Base-by-base conservation (phyloP, 257 asterid species). In the Ilex asprella region DNA sequence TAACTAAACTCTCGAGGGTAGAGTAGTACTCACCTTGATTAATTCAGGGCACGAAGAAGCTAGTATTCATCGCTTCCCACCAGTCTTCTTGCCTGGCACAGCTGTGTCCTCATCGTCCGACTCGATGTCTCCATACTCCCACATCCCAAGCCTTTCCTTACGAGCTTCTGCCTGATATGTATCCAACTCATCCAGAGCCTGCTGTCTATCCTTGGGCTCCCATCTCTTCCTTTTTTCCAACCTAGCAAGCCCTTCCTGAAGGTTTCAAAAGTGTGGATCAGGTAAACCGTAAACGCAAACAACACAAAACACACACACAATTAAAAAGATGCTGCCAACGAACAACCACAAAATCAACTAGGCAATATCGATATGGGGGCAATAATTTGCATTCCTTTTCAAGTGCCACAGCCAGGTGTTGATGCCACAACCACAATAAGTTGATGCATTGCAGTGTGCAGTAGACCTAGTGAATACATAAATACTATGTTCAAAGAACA, bases 111-210 rank as follows among this genome's bases (percentile, higher is more conserved):
- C 99, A 1, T 93, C 99, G 21, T 93, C 99, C 0, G 99, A 93
- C 67, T 87, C 86, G 32, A 93, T 79, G 72, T 93, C 96, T 10
- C 99, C 99, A 2, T 89, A 93, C 76, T 93, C 97, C 99, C 99
- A 93, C 97, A 93, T 93, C 2, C 90, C 91, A 0, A 66, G 79
- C 16, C 97, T 82, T 76, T 79, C 74, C 46, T 65, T 69, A 0
- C 87, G 87, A 16, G 99, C 99, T 75, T 85, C 96, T 0, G 72
- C 68, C 80, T 93, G 90, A 81, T 65, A 76, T 58, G 79, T 87
- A 30, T 89, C 97, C 81, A 93, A 60, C 51, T 82, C 97, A 47
- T 89, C 99, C 62, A 89, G 53, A n/a, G 63, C 76, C 53, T 15
- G 73, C 52, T 87, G 88, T 72, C 71, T 75, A 57, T 84, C 92